Conservation (phyloP, 2,329 filamentous ascomycete species). For the Neurospora sp. region DNA sequence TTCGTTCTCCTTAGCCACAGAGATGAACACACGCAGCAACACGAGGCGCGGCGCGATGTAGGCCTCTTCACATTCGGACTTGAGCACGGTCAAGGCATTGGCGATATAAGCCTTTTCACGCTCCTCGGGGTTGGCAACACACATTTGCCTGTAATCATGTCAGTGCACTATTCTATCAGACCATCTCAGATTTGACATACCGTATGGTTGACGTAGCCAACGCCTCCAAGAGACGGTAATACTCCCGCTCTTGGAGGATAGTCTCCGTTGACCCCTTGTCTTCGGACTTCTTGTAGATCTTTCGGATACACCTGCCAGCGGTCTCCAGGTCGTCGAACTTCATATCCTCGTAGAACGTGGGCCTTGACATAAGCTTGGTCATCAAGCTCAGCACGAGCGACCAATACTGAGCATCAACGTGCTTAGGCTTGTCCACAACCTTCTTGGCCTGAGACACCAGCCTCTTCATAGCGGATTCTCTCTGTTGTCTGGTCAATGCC, state of each 20-base stretch:
- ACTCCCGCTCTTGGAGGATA: slow-evolving; percentile 6
- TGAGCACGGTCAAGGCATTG: slow-evolving; percentile 18
- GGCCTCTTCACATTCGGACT: slow-evolving; percentile 7
- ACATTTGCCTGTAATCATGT: slow-evolving; percentile 31
- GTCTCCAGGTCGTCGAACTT: slow-evolving; percentile 27
- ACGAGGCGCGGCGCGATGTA: slow-evolving; percentile 8
- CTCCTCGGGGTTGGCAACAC: slow-evolving; percentile 29
- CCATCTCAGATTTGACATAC: slow-evolving; percentile 6
- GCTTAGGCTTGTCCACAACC: slow-evolving; percentile 5
- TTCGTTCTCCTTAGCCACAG: slow-evolving; percentile 3
- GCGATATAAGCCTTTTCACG: slow-evolving; percentile 26
- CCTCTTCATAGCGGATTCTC: slow-evolving; percentile 15
- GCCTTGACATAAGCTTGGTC: slow-evolving; percentile 38
- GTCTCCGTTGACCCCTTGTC: slow-evolving; percentile 4
- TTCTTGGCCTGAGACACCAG: slow-evolving; percentile 7
- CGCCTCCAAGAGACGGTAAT: slow-evolving; percentile 12
- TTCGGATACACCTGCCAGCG: slow-evolving; percentile 18
- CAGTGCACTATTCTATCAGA: neutral
- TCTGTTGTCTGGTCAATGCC: slow-evolving; percentile 9
- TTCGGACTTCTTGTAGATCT: slow-evolving; percentile 7
- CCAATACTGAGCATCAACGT: slow-evolving; percentile 18
- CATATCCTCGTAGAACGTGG: slow-evolving; percentile 41
- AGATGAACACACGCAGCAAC: slow-evolving; percentile 12
- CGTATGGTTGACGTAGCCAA: slow-evolving; percentile 13
- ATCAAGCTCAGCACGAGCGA: slow-evolving; percentile 33